Evolutionary conservation across 2,329 filamentous ascomycete genomes (phyloP), one percentile per base, ranked within the genome.

Genomic region (Lasiodiplodia sp.): DNA sequence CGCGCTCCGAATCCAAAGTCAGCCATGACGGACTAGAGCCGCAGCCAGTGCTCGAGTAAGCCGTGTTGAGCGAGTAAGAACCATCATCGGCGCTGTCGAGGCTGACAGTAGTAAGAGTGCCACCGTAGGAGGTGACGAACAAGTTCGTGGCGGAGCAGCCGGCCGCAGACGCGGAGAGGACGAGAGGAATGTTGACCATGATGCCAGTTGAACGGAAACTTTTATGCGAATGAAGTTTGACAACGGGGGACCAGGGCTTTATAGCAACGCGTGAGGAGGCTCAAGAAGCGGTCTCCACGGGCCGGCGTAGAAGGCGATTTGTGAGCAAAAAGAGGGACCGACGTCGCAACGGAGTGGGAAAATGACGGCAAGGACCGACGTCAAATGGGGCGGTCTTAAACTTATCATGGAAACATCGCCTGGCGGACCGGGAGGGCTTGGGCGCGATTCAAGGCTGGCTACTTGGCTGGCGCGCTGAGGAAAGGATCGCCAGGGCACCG

Each of bases 11-110:
- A 74, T 88, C 85, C 23, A 88, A 81, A 23, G 86, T 86, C 68
- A 91, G 79, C 88, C 89, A 91, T 12, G 87, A 86, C 5, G 89
- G 86, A 69, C 84, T 85, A 2, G 80, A 77, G 11, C 82, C 85
- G 76, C 67, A 68, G 18, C 18, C 37, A 18, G 47, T 52, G 60
- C 60, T 64, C 47, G 60, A 64, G 4, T 64, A 34, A 51, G 82
- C 73, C 2, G 76, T 75, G 68, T 85, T 74, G 1, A 79, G 81
- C 10, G 79, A 78, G 57, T 86, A 72, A n/a, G 76, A 77, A 58
- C 84, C 84, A 63, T 73, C 75, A 73, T 83, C 44, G 51, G 63
- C 34, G 37, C 21, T 37, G 1, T 56, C 75, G 49, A 83, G 73
- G 1, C 76, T 75, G 69, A 85, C 74, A 1, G 79, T 81, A 6